These are phyloP conservation scores for Bolboschoenoplectus hybrid DNA, from an alignment of 202 grass and related monocot species.

Conservation along the genomic window DNA sequence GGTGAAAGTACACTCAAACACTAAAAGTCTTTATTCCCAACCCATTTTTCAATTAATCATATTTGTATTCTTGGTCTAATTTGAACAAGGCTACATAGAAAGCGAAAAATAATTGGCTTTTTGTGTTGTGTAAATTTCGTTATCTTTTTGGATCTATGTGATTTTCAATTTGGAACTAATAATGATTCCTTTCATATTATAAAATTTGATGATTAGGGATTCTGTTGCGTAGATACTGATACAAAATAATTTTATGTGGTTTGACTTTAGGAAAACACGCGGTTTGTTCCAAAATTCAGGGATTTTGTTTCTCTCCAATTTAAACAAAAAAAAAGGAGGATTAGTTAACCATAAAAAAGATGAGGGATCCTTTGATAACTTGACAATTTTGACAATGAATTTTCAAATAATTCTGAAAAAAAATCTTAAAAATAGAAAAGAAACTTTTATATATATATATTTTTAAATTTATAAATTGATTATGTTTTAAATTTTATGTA, in stretches of 20 bases:
- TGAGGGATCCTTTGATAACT: too few relatives aligned
- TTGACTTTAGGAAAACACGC: neutral
- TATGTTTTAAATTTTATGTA: too few relatives aligned
- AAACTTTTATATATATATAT: too few relatives aligned
- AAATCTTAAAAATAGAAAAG: too few relatives aligned
- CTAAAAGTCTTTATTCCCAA: neutral
- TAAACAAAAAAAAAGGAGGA: too few relatives aligned
- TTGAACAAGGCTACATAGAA: neutral
- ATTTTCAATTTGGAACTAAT: neutral
- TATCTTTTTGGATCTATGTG: neutral
- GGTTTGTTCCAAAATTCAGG: neutral
- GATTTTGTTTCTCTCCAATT: neutral
- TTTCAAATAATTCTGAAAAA: too few relatives aligned
- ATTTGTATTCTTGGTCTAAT: neutral
- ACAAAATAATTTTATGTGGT: conserved; percentile 19
- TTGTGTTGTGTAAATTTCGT: neutral
- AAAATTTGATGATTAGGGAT: neutral
- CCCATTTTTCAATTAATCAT: neutral
- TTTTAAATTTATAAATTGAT: too few relatives aligned
- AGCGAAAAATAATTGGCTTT: neutral
- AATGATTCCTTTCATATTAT: neutral
- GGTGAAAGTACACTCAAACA: neutral
- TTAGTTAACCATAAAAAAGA: too few relatives aligned
- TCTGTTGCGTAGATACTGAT: neutral
- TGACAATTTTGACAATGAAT: too few relatives aligned